Conservation (phyloP, 164 flowering plant genomes). For the Nelumbo lutea region DNA sequence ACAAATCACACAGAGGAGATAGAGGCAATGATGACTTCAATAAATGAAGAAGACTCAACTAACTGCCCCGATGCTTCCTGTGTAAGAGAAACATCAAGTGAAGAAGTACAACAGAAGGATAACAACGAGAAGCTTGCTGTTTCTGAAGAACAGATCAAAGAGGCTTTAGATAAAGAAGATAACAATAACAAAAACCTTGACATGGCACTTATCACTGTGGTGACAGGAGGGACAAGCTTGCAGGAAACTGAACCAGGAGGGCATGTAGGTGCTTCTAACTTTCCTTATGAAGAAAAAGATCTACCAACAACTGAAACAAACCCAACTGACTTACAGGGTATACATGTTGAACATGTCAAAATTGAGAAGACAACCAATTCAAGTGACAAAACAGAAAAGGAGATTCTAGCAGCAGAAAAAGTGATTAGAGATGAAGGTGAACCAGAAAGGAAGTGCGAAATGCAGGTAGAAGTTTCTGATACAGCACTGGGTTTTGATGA, state of each 20-base stretch:
- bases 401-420: constrained; percentile 1
- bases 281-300: background rate
- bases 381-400: constrained; percentile 2
- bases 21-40: constrained; percentile 4
- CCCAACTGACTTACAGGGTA: constrained; percentile 4
- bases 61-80: constrained; percentile 1
- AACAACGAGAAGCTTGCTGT: constrained; percentile 6
- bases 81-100: constrained; percentile 10
- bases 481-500: background rate
- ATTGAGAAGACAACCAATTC: constrained; percentile 9
- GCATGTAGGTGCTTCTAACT: constrained; percentile 2
- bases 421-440: constrained; percentile 9
- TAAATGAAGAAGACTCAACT: constrained; percentile 11
- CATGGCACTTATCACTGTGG: background rate
- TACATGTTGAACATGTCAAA: constrained; percentile 10
- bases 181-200: background rate
- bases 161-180: background rate
- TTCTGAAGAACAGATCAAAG: constrained; percentile 7
- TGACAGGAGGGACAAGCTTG: constrained; percentile 1
- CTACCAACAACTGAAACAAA: constrained; percentile 8
- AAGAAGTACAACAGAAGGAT: constrained; percentile 7
- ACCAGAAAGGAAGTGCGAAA: constrained; percentile 8
- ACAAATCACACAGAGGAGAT: constrained; percentile 9
- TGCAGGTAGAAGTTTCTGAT: background rate
- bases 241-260: constrained; percentile 3